A percentile compares a stretch with the other conserved stretches of the same genome.
phyloP scores from a whole-genome alignment of 192 early-diverging fungal species.

The Mortierella hygrophila region DNA sequence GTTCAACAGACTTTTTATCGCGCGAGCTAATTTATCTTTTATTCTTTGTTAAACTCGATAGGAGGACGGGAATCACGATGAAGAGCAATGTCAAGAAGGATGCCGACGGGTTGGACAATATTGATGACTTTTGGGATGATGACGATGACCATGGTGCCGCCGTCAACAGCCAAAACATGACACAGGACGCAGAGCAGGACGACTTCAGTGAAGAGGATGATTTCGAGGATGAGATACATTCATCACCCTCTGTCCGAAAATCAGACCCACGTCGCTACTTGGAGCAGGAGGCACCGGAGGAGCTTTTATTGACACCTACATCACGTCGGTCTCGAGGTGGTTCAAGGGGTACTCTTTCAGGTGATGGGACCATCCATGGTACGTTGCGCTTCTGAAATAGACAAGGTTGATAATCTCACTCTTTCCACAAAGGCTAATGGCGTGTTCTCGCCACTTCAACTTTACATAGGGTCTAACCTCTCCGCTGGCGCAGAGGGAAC shows the following conservation, averaged over 20 bases:
- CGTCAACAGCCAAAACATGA: background rate
- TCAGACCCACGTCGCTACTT: background rate
- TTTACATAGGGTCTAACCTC: background rate
- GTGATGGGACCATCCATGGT: background rate
- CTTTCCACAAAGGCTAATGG: background rate
- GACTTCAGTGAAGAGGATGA: background rate
- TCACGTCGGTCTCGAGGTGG: background rate
- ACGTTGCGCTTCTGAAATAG: too few relatives aligned
- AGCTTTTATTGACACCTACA: constrained; percentile 6
- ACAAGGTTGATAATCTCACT: too few relatives aligned
- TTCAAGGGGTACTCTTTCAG: background rate
- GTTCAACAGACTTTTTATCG: background rate
- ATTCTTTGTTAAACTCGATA: background rate
- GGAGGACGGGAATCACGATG: constrained; percentile 51
- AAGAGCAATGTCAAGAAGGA: constrained; percentile 51
- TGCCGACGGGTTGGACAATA: constrained; percentile 50
- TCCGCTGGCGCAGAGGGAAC: background rate
- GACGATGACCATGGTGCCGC: background rate
- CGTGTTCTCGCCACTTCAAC: background rate
- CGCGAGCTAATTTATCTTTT: background rate
- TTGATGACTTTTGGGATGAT: constrained; percentile 55
- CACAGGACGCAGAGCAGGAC: background rate
- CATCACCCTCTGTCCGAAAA: background rate
- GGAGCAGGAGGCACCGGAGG: constrained; percentile 5
- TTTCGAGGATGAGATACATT: background rate